phyloP scores from a whole-genome alignment of 2,329 filamentous ascomycete species.

The Colletotrichum siamense region DNA sequence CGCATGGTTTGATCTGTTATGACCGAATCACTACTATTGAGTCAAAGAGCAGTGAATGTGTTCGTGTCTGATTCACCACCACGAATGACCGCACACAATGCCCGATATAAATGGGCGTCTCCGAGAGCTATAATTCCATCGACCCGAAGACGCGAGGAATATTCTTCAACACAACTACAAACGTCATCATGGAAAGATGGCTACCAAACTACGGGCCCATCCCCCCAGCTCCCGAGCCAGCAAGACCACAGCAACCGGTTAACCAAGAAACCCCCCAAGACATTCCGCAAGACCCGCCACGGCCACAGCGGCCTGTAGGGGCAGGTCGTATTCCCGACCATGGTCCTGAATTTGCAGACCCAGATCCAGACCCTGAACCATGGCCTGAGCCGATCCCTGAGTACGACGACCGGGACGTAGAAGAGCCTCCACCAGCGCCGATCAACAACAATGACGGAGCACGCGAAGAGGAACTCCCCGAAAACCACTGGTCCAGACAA shows the following conservation, averaged over 20 bases:
- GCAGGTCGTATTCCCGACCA: neutral
- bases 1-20: neutral
- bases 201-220: neutral
- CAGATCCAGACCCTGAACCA: fast-evolving
- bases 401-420: fast-evolving
- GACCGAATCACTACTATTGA: neutral
- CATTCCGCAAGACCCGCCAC: neutral
- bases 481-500: neutral
- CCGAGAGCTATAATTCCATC: neutral
- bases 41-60: neutral
- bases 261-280: neutral
- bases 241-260: neutral
- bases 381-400: neutral
- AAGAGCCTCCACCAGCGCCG: neutral
- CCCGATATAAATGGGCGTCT: neutral
- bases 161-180: neutral
- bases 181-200: neutral
- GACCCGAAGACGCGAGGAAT: neutral
- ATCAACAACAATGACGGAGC: neutral
- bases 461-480: neutral
- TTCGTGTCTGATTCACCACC: neutral
- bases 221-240: neutral
- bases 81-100: neutral
- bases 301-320: neutral
- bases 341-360: neutral